Evolutionary conservation across 495 filamentous ascomycete species (phyloP), one percentile per base, ranked within the genome.

Genomic region (Massariosphaeria phaeospora): DNA sequence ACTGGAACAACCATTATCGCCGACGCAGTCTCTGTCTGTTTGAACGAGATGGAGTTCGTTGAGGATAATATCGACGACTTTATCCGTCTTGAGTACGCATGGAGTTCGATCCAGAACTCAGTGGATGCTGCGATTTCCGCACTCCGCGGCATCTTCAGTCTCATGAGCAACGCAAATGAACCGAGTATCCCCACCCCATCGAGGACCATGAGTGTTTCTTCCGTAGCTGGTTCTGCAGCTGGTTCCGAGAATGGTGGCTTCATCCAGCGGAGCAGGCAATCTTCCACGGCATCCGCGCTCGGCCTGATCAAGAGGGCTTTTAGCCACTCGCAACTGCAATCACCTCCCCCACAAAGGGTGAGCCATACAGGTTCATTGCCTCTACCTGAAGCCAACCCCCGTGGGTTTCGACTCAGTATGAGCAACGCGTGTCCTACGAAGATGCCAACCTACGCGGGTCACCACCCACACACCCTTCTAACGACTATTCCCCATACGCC

Each of bases 1-100:
- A 61, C 59, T 10, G 69, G 69, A 21, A 49, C 60, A 12, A 66
- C 68, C 9, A 64, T 70, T 41, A 56, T 72, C 25, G 66, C 66
- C 7, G 67, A 72, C 41, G 61, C 61, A 7, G 61, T 71, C 26
- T 55, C 61, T 38, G 62, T 70, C 44, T 57, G 62, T 12, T 38
- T 72, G 29, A 38, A 46, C n/a, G 24, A 69, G 35, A 61, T 70
- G 50, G 52, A 65, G 13, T n/a, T 41, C n/a, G 42, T 70, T 9
- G 69, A 71, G 21, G 17, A 50, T n/a, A 52, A 55, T 39, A 55
- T 67, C 36, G 55, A 65, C 48, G 67, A 71, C 56, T 66, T 67
- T 34, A 69, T 69, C 38, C 62, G 64, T 13, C 48, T 69, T 11
- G 69, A 72, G 41, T 62, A 66, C 31, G 52, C 59, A 36, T 69